Percentiles rank a stretch among this genome's conserved stretches.
phyloP scores from a whole-genome alignment of 257 asterid genomes.

The Solanum lignicaule region DNA sequence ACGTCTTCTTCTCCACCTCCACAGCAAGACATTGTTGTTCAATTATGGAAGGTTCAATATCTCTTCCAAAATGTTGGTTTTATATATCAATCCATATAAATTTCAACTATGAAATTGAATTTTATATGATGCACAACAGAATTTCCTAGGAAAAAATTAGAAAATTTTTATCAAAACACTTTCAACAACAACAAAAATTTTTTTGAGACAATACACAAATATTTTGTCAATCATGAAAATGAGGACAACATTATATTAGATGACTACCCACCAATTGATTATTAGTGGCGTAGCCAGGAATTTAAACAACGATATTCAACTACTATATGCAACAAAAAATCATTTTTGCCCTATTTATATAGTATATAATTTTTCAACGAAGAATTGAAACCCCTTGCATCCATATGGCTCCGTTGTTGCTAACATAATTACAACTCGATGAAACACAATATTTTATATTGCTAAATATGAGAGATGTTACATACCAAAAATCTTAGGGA shows the following conservation, averaged over 20 bases:
- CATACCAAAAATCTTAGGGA: not conserved
- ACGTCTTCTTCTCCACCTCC: constrained; percentile 77
- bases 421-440: not conserved
- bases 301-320: not conserved
- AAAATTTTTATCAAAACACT: not conserved
- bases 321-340: no score
- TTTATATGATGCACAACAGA: not conserved
- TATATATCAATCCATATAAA: not conserved
- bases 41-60: not conserved
- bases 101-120: not conserved
- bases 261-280: not conserved
- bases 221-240: not conserved
- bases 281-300: not conserved
- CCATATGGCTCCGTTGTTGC: no score
- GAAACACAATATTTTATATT: not conserved
- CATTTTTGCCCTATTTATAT: no score
- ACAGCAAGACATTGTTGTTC: constrained; percentile 54
- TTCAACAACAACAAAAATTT: not conserved
- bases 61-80: not conserved
- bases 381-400: not conserved
- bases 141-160: not conserved
- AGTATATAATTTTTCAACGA: not conserved
- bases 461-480: not conserved
- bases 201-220: not conserved
- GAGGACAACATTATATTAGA: not conserved